A percentile compares a stretch with the other conserved stretches of the same genome.
Conservation (phyloP, 2,329 filamentous ascomycete genomes). For the Microdochium bolleyi region DNA sequence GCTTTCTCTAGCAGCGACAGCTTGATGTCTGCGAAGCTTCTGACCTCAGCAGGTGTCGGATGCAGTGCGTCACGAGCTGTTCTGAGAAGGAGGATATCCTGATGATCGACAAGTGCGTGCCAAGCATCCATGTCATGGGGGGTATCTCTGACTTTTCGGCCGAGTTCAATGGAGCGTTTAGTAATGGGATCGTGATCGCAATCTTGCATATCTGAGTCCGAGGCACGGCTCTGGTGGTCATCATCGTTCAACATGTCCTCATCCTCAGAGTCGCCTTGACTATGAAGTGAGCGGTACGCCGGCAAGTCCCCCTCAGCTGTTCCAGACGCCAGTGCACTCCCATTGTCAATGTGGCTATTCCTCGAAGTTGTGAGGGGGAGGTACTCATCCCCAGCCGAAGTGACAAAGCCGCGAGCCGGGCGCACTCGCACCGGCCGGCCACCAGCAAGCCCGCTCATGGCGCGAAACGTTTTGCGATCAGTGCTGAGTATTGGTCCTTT, state of each 20-base stretch:
- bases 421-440: slow-evolving; percentile 31
- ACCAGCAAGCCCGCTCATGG: slow-evolving; percentile 23
- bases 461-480: slow-evolving; percentile 36
- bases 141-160: slow-evolving; percentile 52
- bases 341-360: slow-evolving; percentile 19
- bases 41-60: slow-evolving; percentile 52
- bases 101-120: slow-evolving; percentile 72
- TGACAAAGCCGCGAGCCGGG: slow-evolving; percentile 13
- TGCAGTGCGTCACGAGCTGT: slow-evolving; percentile 34
- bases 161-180: slow-evolving; percentile 52
- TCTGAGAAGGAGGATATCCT: slow-evolving; percentile 56
- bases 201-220: slow-evolving; percentile 19
- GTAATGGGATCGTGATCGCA: slow-evolving; percentile 35
- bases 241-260: slow-evolving; percentile 42
- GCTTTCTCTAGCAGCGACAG: slow-evolving; percentile 75
- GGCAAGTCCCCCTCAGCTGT: slow-evolving; percentile 40
- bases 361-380: slow-evolving; percentile 33
- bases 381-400: slow-evolving; percentile 33
- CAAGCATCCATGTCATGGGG: slow-evolving; percentile 65
- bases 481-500: slow-evolving; percentile 27
- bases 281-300: slow-evolving; percentile 59
- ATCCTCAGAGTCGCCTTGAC: slow-evolving; percentile 32
- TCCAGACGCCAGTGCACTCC: slow-evolving; percentile 12
- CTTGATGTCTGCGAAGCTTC: slow-evolving; percentile 70
- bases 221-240: slow-evolving; percentile 29